A percentile compares a stretch with the other conserved stretches of the same genome.
phyloP scores from a whole-genome alignment of 495 filamentous ascomycete species.

The Hypomontagnella submonticulosa region DNA sequence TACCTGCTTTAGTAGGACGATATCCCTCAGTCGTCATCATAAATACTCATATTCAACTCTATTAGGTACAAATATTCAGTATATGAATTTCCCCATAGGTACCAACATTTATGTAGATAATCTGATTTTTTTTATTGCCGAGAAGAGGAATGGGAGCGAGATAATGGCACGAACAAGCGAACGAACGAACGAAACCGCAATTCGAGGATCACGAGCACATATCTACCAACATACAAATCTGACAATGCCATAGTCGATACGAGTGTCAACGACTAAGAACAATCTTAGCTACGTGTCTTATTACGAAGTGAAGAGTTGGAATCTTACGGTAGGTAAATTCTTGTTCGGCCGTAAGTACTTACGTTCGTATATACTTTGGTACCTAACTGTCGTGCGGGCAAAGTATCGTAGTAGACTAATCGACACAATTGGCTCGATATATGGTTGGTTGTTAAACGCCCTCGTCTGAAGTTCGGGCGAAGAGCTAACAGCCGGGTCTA shows the following conservation, averaged over 20 bases:
- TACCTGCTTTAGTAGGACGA: too few relatives aligned
- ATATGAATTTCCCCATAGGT: too few relatives aligned
- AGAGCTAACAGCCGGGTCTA: background rate
- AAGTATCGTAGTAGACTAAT: background rate
- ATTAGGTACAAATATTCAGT: too few relatives aligned
- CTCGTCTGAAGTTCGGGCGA: too few relatives aligned
- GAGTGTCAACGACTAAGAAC: constrained; percentile 19
- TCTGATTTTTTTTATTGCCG: too few relatives aligned
- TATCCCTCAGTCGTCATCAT: too few relatives aligned
- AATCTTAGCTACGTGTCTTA: constrained; percentile 22
- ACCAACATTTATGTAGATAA: too few relatives aligned
- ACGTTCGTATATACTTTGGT: background rate
- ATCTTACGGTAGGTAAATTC: background rate
- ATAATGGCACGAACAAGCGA: too few relatives aligned
- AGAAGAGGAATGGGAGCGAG: too few relatives aligned
- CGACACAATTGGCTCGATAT: background rate
- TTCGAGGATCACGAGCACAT: background rate
- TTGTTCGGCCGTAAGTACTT: background rate
- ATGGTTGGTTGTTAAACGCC: background rate
- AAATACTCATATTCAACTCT: too few relatives aligned
- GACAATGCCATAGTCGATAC: constrained; percentile 14
- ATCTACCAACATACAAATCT: constrained; percentile 5
- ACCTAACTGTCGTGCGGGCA: background rate
- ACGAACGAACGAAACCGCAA: too few relatives aligned
- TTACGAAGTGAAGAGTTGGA: background rate